Evolutionary conservation across 768 basidiomycete species (phyloP).

Genomic region (Dioszegia hungarica): DNA sequence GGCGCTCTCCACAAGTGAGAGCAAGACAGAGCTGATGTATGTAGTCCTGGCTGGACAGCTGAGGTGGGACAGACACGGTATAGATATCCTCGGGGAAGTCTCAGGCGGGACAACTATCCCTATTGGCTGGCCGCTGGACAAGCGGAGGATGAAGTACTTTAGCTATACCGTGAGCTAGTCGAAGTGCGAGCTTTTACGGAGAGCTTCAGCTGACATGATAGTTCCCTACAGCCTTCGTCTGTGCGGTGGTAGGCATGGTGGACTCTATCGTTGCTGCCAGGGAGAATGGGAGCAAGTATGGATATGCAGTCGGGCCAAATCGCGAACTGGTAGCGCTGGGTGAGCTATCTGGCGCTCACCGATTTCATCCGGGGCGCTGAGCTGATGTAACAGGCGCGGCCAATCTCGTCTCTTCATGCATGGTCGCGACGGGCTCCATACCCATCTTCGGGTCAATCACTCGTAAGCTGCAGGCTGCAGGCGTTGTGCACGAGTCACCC

Average conservation of each 20-base stretch:
- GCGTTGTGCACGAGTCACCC: background rate
- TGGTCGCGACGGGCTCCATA: slow-evolving; percentile 68
- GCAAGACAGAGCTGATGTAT: too few relatives aligned
- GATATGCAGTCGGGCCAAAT: slow-evolving; percentile 85
- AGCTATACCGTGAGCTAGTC: slow-evolving; percentile 56
- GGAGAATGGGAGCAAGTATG: slow-evolving; percentile 77
- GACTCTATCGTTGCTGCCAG: slow-evolving; percentile 95
- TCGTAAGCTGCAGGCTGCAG: slow-evolving; percentile 49
- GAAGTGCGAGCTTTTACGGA: background rate
- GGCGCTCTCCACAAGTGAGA: background rate
- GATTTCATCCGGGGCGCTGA: background rate
- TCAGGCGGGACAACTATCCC: slow-evolving; percentile 56
- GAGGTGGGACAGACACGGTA: slow-evolving; percentile 70
- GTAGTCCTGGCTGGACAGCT: slow-evolving; percentile 67
- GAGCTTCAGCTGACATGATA: slow-evolving; percentile 1
- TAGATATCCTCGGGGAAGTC: slow-evolving; percentile 78
- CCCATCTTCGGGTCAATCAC: slow-evolving; percentile 93
- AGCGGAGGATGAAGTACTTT: slow-evolving; percentile 61
- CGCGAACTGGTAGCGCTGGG: slow-evolving; percentile 90
- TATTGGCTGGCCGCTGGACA: slow-evolving; percentile 67
- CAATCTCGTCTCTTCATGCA: slow-evolving; percentile 71
- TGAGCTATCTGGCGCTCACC: slow-evolving; percentile 11
- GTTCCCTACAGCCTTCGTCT: slow-evolving; percentile 55
- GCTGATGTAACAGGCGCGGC: slow-evolving; percentile 55
- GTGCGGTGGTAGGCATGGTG: slow-evolving; percentile 83